Conservation (phyloP, 169 alveolate genomes). For the Cryptosporidium baileyi region DNA sequence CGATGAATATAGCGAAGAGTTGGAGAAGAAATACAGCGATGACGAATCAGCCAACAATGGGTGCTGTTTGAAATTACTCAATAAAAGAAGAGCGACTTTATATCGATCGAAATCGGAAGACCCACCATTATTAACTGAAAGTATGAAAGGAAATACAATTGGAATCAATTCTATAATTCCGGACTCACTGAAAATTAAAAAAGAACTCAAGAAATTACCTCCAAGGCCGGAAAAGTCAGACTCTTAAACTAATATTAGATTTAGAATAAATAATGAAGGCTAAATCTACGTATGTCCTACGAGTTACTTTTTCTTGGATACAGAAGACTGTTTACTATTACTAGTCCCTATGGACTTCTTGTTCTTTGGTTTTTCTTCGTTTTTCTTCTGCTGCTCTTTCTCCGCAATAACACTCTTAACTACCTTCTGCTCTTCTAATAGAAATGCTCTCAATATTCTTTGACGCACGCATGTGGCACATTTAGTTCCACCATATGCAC, state of each 20-base stretch:
- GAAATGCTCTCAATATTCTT: constrained; percentile 89
- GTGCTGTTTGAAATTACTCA: background rate
- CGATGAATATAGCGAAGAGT: background rate
- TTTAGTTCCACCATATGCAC: constrained; percentile 81
- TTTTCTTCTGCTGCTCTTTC: constrained; percentile 78
- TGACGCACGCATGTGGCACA: constrained; percentile 77
- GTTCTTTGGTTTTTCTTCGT: constrained; percentile 75
- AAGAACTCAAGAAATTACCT: constrained; percentile 19
- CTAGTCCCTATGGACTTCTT: constrained; percentile 69
- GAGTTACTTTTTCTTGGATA: constrained; percentile 22
- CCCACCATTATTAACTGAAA: background rate
- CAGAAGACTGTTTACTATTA: background rate
- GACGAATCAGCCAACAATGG: background rate
- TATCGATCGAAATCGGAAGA: constrained; percentile 11
- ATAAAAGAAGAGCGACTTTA: constrained; percentile 36
- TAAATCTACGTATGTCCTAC: background rate
- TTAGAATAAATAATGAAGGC: background rate
- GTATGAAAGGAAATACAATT: background rate
- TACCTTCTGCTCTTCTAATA: constrained; percentile 88
- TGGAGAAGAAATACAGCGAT: constrained; percentile 8
- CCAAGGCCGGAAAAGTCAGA: background rate
- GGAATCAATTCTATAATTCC: background rate
- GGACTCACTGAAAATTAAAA: background rate
- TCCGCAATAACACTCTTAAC: constrained; percentile 83
- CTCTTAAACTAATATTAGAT: background rate